Evolutionary conservation across 768 basidiomycete genomes (phyloP), one percentile per base, ranked within the genome.

Genomic region (Hericium alpestre): DNA sequence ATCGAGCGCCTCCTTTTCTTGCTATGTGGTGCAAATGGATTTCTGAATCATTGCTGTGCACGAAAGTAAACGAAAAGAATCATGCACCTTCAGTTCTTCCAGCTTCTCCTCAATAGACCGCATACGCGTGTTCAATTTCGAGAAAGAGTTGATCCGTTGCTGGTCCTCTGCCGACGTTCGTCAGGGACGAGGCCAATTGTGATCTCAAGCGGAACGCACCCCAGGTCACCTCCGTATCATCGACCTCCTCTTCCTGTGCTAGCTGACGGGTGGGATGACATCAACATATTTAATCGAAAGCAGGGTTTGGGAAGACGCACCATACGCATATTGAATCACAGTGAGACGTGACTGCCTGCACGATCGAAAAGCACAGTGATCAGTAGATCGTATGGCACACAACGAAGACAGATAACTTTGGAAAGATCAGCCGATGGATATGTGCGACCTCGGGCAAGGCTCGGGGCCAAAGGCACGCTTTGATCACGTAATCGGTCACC

Each of bases 1-100:
- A 58, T 95, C 92, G 13, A 95, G 80, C 2, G 92, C 87, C 64
- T 96, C 94, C 72, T 94, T 94, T 72, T 95, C 93, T 79, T 89
- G 84, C 93, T 97, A 66, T 32, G 6, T 4, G 32, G 32, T 32
- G 9, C 32, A 4, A 10, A 32, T 13, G 54, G n/a, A 2, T 40
- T 7, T 38, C 40, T 51, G 13, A 38, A 57, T 37, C 15, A 48
- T 49, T 2, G 18, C 15, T 37, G 1, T 38, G 13, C 32, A 11
- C 22, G 22, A 40, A 51, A 15, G 16, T 11, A 3, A n/a, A 18
- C 1, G 11, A 39, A 13, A 51, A 22, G 25, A n/a, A 12, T 13
- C 11, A 65, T 71, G 16, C 38, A 92, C 93, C 79, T 89, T 89
- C 64, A 93, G 78, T 23, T 71, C 72, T 55, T 83, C 77, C 32